Evolutionary conservation across 2,329 filamentous ascomycete genomes (phyloP), one percentile per base, ranked within the genome.

Genomic region (Penicillium brevicompactum): DNA sequence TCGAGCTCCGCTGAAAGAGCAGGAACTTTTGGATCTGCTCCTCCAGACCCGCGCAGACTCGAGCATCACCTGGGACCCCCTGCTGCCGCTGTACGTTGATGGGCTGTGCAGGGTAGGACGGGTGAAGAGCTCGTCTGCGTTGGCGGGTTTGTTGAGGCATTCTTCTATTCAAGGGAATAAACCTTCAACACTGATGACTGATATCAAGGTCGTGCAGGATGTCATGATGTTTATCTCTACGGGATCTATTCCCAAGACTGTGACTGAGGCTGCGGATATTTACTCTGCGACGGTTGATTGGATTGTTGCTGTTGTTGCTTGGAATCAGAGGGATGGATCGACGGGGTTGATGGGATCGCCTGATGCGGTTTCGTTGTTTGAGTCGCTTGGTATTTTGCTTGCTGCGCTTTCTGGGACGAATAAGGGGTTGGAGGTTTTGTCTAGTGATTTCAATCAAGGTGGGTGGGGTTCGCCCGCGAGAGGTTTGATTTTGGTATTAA

Each of bases 141-240:
- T 76, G 56, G 60, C 57, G 5, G 66, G 64, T 14, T 61, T 76
- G 9, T 55, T 76, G 44, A 67, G 66, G 46, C 66, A 72, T 45
- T 76, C 74, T 11, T 74, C 70, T 10, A 68, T 76, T 44, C 61
- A 61, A 21, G 64, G 66, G 10, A 32, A 44, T 2, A 63, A 60
- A 16, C 60, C 53, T 30, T 68, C 68, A 14, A 76, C 74, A 1
- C 59, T 77, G 2, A 75, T 77, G 73, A 75, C 72, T 0, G 75
- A 77, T 61, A 75, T 73, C 40, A 69, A 71, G 45, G 68, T 77
- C 53, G 69, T 77, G 32, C 74, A 77, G 52, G 73, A 77, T 67
- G 63, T 70, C 21, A 74, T 76, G 66, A 66, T 75, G 31, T 68
- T 71, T 9, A 61, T 76, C 24, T 74, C 74, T 2, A 68, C 72